These are phyloP conservation scores for Picea glauca DNA, from an alignment of 75 land plant genomes.

Conservation along the genomic window DNA sequence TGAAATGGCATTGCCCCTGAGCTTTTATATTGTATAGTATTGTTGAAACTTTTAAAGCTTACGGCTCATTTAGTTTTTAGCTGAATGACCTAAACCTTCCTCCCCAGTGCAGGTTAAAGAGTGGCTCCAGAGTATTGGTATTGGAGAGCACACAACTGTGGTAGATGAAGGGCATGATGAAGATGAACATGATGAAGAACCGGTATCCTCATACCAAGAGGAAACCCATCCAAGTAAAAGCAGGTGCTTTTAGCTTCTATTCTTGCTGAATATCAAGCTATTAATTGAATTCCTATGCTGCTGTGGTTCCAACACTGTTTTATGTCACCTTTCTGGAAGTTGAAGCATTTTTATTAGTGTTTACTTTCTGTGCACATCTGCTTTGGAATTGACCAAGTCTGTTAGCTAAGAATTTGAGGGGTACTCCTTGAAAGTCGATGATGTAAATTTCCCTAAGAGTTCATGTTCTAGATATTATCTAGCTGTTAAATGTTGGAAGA, in stretches of 20 bases:
- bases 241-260: conserved; percentile 31
- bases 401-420: no score
- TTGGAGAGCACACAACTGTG: conserved; percentile 62
- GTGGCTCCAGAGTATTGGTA: conserved; percentile 92
- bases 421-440: background rate
- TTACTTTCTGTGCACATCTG: background rate
- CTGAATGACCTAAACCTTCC: background rate
- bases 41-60: background rate
- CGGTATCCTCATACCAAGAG: conserved; percentile 39
- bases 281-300: no score
- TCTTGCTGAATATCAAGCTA: background rate
- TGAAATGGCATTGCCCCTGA: background rate
- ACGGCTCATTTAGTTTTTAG: background rate
- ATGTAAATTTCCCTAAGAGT: background rate
- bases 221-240: conserved; percentile 41
- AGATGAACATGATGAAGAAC: conserved; percentile 70
- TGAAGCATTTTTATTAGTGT: background rate
- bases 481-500: no score
- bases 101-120: conserved; percentile 64
- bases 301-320: background rate
- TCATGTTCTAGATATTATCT: no score
- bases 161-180: conserved; percentile 54
- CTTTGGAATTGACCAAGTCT: background rate
- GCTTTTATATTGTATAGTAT: background rate
- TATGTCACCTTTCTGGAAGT: background rate